Percentiles rank a stretch among this genome's conserved stretches.
These are phyloP conservation scores for Ceratocystis eucalypticola DNA, from an alignment of 2,329 filamentous ascomycete species.

Conservation along the genomic window DNA sequence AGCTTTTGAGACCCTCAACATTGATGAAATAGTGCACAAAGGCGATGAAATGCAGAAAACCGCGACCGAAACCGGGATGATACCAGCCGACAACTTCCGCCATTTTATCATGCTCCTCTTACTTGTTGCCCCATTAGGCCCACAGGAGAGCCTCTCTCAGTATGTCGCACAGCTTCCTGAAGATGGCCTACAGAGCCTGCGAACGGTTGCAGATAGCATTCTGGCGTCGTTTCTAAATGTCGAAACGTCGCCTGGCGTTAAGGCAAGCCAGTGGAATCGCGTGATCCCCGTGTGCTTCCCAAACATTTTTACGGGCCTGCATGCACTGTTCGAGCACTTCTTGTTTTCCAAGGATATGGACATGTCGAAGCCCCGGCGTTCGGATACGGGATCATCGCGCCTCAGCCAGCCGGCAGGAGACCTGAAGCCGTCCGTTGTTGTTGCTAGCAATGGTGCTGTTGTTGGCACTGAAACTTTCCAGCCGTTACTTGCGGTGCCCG, in stretches of 20 bases:
- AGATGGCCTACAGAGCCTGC: constrained; percentile 39
- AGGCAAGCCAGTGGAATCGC: constrained; percentile 45
- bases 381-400: constrained; percentile 1
- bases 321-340: constrained; percentile 59
- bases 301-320: constrained; percentile 53
- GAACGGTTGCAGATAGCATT: constrained; percentile 49
- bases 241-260: constrained; percentile 50
- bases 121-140: constrained; percentile 48
- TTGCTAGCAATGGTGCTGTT: neutral
- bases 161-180: constrained; percentile 45
- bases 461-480: constrained; percentile 26
- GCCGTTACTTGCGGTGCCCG: constrained; percentile 38
- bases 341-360: constrained; percentile 61
- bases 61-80: constrained; percentile 43
- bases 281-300: constrained; percentile 48
- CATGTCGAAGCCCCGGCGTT: constrained; percentile 36
- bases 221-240: constrained; percentile 52
- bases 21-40: constrained; percentile 45
- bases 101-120: constrained; percentile 58
- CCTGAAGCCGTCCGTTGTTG: neutral
- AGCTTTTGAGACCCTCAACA: constrained; percentile 54
- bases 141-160: constrained; percentile 50
- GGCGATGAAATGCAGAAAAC: constrained; percentile 32
- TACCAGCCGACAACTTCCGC: constrained; percentile 60
- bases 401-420: neutral